Conservation (phyloP, 2,329 filamentous ascomycete species). For the Calonectria fujianensis region DNA sequence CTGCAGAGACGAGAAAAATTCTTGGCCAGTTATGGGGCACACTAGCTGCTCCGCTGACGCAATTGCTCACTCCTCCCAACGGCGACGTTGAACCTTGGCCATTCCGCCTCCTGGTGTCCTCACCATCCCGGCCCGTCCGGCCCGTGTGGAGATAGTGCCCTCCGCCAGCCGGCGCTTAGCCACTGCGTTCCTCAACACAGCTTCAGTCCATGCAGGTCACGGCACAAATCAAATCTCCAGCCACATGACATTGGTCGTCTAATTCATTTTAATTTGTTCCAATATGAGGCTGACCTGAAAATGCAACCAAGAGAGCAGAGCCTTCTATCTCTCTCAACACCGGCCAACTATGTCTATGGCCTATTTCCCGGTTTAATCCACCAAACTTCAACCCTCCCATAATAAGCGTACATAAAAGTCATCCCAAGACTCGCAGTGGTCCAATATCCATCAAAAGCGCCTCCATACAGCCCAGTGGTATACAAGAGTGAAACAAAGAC, state of each 20-base stretch:
- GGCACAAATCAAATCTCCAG: neutral
- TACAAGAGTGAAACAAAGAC: slow-evolving; percentile 47
- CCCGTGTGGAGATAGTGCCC: slow-evolving; percentile 6
- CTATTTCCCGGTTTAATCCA: slow-evolving; percentile 21
- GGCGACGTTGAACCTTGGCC: slow-evolving; percentile 8
- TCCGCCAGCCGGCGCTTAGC: neutral
- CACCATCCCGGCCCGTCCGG: slow-evolving; percentile 18
- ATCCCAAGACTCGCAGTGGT: slow-evolving; percentile 44
- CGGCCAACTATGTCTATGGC: slow-evolving; percentile 18
- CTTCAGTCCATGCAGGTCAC: neutral
- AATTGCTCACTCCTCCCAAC: neutral
- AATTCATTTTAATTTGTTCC: slow-evolving; percentile 7
- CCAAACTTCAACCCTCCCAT: slow-evolving; percentile 30
- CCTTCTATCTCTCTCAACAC: slow-evolving; percentile 26
- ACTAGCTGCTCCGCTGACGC: neutral
- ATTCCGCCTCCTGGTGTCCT: neutral
- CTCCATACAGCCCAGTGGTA: slow-evolving; percentile 40
- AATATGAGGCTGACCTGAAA: slow-evolving; percentile 10
- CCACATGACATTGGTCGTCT: neutral
- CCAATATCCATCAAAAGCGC: slow-evolving; percentile 47
- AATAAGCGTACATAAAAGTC: slow-evolving; percentile 51
- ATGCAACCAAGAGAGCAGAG: slow-evolving; percentile 9
- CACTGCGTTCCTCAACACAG: neutral
- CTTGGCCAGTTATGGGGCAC: neutral
- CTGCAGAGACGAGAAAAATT: neutral